Evolutionary conservation across 805 yeast genomes (phyloP).

Genomic region (Pichia manshurica): DNA sequence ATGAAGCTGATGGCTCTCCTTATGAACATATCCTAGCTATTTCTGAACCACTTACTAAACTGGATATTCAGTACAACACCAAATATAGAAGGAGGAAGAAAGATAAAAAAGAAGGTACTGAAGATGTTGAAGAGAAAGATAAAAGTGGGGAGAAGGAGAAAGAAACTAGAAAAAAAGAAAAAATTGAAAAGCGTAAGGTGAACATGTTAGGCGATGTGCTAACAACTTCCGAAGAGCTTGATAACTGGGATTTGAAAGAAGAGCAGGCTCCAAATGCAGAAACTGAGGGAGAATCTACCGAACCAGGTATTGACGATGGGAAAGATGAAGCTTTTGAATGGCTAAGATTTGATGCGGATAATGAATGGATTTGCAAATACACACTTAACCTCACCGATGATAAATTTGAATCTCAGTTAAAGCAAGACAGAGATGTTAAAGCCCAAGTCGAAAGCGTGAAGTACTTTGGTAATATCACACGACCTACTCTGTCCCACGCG

Average conservation of each 20-base stretch:
- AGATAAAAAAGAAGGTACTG: conserved; percentile 45
- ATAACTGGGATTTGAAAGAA: conserved; percentile 54
- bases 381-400: conserved; percentile 86
- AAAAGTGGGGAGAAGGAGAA: conserved; percentile 20
- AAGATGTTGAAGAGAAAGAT: conserved; percentile 24
- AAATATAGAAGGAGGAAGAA: conserved; percentile 80
- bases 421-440: conserved; percentile 92
- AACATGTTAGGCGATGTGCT: conserved; percentile 74
- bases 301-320: conserved; percentile 32
- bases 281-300: conserved; percentile 37
- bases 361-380: conserved; percentile 88
- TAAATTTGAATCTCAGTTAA: conserved; percentile 90
- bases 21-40: conserved; percentile 94
- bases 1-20: conserved; percentile 98
- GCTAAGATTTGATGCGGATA: conserved; percentile 96
- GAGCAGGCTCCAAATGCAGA: conserved; percentile 46
- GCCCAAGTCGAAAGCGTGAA: conserved; percentile 85
- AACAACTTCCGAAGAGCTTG: conserved; percentile 51
- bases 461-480: conserved; percentile 57
- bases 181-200: conserved; percentile 22
- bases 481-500: conserved; percentile 62
- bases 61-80: conserved; percentile 93
- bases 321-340: conserved; percentile 88
- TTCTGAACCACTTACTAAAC: conserved; percentile 75
- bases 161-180: conserved; percentile 19